Base-by-base conservation (phyloP, 192 early-diverging fungal genomes). In the Backusella luteola region DNA sequence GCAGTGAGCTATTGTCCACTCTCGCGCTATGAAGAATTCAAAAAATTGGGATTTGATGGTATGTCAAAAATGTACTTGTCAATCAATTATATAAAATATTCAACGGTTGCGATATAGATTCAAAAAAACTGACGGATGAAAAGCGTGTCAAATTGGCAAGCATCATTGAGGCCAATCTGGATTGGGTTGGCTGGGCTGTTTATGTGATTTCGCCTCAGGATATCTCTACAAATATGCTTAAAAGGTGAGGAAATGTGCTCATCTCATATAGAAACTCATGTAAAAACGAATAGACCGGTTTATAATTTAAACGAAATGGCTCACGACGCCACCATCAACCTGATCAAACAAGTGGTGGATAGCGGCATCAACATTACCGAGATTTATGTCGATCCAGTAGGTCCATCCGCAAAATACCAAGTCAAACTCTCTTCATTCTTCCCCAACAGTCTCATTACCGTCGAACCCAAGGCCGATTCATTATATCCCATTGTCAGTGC, bases 381-480 rank as follows among this genome's bases (percentile, higher is more conserved):
- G 84, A 90, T 99, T 42, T 98, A 91, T 83, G 89, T 99, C 3
- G 98, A 99, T 82, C 98, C 98, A 0, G 97, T 99, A 26, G 98
- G 98, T 0, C 94, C 95, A 2, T 93, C 97, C 6, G 88, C 87
- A 49, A 79, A 89, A n/a, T 99, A 99, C 79, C 90, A 96, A 52
- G 84, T 38, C 14, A 95, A 97, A 49, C 88, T 99, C 1, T 78
- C 86, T 9, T 79, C 78, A 14, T 59, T 90, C 6, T 99, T 99
- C 76, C 96, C 96, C 0, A 84, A 83, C 0, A 89, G 96, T 34
- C 75, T 86, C 1, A 92, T 99, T 39, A 93, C 90, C 0, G 97
- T 99, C 14, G 90, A 93, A 3, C 97, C 97, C 66, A 98, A 98
- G 76, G 98, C 98, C 3, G 98, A 99, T 86, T 87, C 90, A 19